Conservation (phyloP, 208 protist genomes). For the Acanthamoeba castellanii region DNA sequence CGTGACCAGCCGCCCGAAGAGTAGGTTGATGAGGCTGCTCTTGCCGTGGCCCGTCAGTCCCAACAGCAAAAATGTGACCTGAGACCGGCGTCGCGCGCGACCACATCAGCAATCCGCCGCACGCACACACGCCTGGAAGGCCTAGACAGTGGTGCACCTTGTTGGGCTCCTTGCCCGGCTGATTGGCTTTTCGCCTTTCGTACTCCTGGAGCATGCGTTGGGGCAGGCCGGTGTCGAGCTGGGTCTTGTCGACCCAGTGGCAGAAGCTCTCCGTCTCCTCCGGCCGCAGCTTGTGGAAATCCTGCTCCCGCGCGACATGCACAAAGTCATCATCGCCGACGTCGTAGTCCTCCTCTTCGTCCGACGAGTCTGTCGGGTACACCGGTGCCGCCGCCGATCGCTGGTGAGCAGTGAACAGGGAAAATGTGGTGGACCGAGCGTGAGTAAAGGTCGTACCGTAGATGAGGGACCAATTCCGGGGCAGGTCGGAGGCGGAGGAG, state of each 20-base stretch:
- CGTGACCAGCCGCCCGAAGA: constrained; percentile 63
- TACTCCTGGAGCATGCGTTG: constrained; percentile 46
- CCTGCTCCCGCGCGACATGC: neutral
- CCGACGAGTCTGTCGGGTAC: neutral
- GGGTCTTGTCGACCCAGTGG: constrained; percentile 34
- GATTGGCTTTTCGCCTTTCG: constrained; percentile 14
- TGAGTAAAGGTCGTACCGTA: neutral
- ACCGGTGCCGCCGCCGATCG: neutral
- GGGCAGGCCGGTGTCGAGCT: neutral
- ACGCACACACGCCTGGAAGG: neutral
- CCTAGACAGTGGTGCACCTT: neutral
- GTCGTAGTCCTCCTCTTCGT: constrained; percentile 23
- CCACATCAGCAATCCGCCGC: neutral
- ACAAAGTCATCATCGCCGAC: neutral
- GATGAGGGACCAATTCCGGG: constrained; percentile 68
- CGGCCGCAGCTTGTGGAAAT: neutral
- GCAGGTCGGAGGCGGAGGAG: neutral
- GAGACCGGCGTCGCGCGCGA: neutral
- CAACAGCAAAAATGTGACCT: constrained; percentile 56
- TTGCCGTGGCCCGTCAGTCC: constrained; percentile 61
- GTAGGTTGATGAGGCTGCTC: constrained; percentile 69
- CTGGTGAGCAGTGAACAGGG: too few species aligned
- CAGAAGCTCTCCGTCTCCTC: constrained; percentile 53
- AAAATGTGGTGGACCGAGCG: neutral
- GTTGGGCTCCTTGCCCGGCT: neutral